Evolutionary conservation across 768 basidiomycete species (phyloP).

Genomic region (Dioszegia aurantiaca): DNA sequence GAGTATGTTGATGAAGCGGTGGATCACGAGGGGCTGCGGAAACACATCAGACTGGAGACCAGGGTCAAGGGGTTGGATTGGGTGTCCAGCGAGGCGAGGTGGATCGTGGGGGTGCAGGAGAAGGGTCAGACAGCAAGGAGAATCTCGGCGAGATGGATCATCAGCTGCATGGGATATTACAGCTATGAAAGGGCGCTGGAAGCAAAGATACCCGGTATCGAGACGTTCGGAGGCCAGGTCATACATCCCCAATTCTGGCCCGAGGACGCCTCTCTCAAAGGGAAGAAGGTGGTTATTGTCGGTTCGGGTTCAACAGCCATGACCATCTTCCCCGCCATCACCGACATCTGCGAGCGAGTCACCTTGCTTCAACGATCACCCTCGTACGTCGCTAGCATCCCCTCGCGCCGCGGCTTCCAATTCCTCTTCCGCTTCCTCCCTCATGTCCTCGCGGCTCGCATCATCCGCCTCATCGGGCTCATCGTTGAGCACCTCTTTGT

Average conservation of each 20-base stretch:
- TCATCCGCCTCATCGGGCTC: background rate
- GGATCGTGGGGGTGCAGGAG: slow-evolving; percentile 13
- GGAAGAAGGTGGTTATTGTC: slow-evolving; percentile 23
- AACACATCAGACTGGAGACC: slow-evolving; percentile 2
- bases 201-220: slow-evolving; percentile 20
- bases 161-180: slow-evolving; percentile 29
- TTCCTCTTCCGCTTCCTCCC: slow-evolving; percentile 9
- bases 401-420: background rate
- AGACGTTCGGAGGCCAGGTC: slow-evolving; percentile 20
- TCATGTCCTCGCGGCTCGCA: background rate
- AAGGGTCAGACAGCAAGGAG: background rate
- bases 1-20: slow-evolving; percentile 12
- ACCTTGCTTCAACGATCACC: slow-evolving; percentile 25
- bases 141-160: slow-evolving; percentile 20
- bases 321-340: slow-evolving; percentile 22
- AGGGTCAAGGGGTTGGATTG: slow-evolving; percentile 14
- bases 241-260: slow-evolving; percentile 32
- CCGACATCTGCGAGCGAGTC: slow-evolving; percentile 6
- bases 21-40: background rate
- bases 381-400: slow-evolving; percentile 17
- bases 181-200: slow-evolving; percentile 22
- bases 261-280: slow-evolving; percentile 15
- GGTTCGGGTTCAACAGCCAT: slow-evolving; percentile 27
- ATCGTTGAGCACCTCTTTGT: slow-evolving; percentile 1
- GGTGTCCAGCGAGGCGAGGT: slow-evolving; percentile 14